Conservation (phyloP, 306 rosid species). For the Mucuna pruriens region DNA sequence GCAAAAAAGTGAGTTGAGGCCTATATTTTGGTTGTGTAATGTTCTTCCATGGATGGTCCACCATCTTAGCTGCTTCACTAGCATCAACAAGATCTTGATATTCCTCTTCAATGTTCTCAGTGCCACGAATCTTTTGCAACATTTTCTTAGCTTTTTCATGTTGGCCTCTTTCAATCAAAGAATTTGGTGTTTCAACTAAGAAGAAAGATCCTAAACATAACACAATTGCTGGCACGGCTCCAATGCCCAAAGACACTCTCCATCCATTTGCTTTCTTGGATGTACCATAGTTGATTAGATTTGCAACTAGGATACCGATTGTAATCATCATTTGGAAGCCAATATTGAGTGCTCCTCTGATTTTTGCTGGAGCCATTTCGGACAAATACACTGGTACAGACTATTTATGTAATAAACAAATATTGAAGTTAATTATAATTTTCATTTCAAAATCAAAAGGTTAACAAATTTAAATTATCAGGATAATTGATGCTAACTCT, state of each 20-base stretch:
- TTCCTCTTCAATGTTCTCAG: conserved; percentile 27
- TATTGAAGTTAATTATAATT: neutral
- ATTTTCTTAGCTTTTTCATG: conserved; percentile 27
- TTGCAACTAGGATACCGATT: conserved; percentile 35
- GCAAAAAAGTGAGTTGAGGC: conserved; percentile 39
- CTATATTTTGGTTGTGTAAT: neutral
- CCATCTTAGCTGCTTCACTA: conserved; percentile 30
- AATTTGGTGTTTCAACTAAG: conserved; percentile 38
- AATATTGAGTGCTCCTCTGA: conserved; percentile 44
- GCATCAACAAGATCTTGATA: conserved; percentile 39
- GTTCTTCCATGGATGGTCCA: conserved; percentile 39
- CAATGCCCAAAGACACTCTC: conserved; percentile 35
- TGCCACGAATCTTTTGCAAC: conserved; percentile 38
- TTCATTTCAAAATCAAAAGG: neutral
- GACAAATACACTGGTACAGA: conserved; percentile 43
- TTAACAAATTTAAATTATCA: neutral
- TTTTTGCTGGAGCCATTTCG: conserved; percentile 43
- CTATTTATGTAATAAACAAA: neutral
- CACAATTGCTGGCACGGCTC: conserved; percentile 34
- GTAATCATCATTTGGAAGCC: conserved; percentile 46
- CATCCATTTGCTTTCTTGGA: conserved; percentile 26
- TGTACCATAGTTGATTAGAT: conserved; percentile 36
- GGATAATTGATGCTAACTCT: neutral
- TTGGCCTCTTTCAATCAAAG: conserved; percentile 44
- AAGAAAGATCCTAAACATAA: conserved; percentile 6